Percentiles rank a stretch among this genome's conserved stretches.
These are phyloP conservation scores for Passalora sequoiae DNA, from an alignment of 2,329 filamentous ascomycete species.

Conservation along the genomic window DNA sequence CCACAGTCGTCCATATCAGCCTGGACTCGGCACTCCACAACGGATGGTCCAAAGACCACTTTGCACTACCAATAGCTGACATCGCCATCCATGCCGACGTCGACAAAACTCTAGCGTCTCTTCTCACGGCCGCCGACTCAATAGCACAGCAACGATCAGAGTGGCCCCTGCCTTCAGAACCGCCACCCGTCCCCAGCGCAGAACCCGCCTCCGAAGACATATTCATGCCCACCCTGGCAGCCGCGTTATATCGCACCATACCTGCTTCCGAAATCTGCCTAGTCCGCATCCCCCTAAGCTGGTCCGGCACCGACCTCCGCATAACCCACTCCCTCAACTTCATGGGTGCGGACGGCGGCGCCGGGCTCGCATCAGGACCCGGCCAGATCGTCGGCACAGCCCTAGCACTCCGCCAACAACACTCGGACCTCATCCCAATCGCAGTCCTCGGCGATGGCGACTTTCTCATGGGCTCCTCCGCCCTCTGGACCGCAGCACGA, in stretches of 20 bases:
- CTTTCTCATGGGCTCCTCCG: conserved; percentile 18
- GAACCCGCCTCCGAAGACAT: conserved; percentile 6
- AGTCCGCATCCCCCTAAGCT: conserved; percentile 19
- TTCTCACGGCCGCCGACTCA: conserved; percentile 9
- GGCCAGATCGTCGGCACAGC: conserved; percentile 19
- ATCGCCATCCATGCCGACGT: conserved; percentile 15
- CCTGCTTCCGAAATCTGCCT: conserved; percentile 15
- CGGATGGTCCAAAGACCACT: conserved; percentile 22
- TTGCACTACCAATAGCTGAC: conserved; percentile 17
- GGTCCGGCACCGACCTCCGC: conserved; percentile 13
- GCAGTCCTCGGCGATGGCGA: conserved; percentile 18
- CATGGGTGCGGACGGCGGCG: conserved; percentile 22
- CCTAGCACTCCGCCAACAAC: conserved; percentile 10
- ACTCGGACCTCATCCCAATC: conserved; percentile 5
- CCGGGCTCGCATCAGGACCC: conserved; percentile 16
- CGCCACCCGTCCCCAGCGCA: background rate
- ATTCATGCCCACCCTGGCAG: conserved; percentile 18
- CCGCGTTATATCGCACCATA: conserved; percentile 12
- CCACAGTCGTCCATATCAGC: conserved; percentile 12
- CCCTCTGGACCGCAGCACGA: conserved; percentile 18
- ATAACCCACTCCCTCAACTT: conserved; percentile 15
- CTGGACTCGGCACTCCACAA: conserved; percentile 19
- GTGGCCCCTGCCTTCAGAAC: conserved; percentile 2
- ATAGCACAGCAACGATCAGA: conserved; percentile 3
- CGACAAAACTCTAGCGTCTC: conserved; percentile 10